phyloP scores from a whole-genome alignment of 768 basidiomycete species.

The Suillus variegatus region DNA sequence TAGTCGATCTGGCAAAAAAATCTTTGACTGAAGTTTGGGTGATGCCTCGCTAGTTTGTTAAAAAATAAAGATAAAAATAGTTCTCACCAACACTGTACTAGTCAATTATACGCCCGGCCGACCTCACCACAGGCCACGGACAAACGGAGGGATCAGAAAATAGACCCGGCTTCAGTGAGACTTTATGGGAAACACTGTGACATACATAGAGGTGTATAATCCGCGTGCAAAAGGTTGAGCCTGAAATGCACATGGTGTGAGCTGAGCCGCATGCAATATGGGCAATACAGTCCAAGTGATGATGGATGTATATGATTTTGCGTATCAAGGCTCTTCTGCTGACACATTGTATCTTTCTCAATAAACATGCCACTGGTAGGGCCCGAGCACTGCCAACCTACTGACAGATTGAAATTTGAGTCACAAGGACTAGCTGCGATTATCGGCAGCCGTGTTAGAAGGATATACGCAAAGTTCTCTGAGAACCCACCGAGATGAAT shows the following conservation, averaged over 20 bases:
- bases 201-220: background rate
- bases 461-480: background rate
- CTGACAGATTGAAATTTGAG: background rate
- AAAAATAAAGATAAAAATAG: background rate
- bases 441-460: background rate
- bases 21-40: background rate
- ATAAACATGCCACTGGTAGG: background rate
- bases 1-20: background rate
- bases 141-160: background rate
- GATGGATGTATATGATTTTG: background rate
- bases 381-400: background rate
- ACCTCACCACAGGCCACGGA: background rate
- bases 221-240: background rate
- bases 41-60: background rate
- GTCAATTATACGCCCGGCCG: background rate
- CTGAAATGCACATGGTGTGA: background rate
- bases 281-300: background rate
- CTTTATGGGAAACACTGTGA: background rate
- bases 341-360: background rate
- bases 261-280: background rate
- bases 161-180: background rate
- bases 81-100: background rate
- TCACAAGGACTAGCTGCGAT: background rate
- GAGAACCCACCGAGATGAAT: background rate
- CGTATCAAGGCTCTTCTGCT: background rate